A percentile compares a stretch with the other conserved stretches of the same genome.
These are phyloP conservation scores for Suillus weaverae DNA, from an alignment of 768 basidiomycete genomes.

Conservation along the genomic window DNA sequence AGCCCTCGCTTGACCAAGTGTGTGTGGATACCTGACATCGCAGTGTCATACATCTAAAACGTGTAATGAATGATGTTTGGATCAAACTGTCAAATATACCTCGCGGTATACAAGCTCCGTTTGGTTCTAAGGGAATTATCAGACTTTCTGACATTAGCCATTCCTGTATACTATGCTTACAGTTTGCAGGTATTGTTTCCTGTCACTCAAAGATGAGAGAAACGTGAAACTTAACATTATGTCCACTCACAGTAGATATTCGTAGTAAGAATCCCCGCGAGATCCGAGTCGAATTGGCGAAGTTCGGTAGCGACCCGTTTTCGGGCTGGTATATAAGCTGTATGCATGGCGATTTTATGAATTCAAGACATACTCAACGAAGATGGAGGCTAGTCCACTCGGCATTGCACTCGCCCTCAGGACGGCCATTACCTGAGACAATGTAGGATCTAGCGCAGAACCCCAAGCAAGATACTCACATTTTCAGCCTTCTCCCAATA, in stretches of 20 bases:
- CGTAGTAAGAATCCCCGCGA: slow-evolving; percentile 92
- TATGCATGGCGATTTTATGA: neutral
- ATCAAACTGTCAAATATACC: slow-evolving; percentile 39
- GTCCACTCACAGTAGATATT: slow-evolving; percentile 71
- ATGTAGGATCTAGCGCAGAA: neutral
- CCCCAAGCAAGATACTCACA: slow-evolving; percentile 36
- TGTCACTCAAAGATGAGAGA: slow-evolving; percentile 11
- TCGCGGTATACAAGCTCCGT: slow-evolving; percentile 77
- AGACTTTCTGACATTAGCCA: neutral
- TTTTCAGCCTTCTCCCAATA: slow-evolving; percentile 85
- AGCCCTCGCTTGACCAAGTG: slow-evolving; percentile 69
- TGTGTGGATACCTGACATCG: slow-evolving; percentile 79
- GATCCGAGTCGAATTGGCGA: slow-evolving; percentile 88
- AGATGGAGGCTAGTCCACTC: slow-evolving; percentile 82
- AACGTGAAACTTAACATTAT: neutral
- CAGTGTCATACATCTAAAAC: slow-evolving; percentile 81
- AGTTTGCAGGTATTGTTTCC: slow-evolving; percentile 35
- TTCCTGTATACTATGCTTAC: slow-evolving; percentile 19
- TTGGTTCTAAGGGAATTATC: slow-evolving; percentile 47
- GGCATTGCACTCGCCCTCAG: slow-evolving; percentile 62
- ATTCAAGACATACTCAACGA: slow-evolving; percentile 60
- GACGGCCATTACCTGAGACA: slow-evolving; percentile 60
- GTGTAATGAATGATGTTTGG: slow-evolving; percentile 8
- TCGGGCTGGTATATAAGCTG: slow-evolving; percentile 37
- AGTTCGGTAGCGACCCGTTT: slow-evolving; percentile 53